Conservation (phyloP, 257 asterid genomes). For the Petunia secreta region DNA sequence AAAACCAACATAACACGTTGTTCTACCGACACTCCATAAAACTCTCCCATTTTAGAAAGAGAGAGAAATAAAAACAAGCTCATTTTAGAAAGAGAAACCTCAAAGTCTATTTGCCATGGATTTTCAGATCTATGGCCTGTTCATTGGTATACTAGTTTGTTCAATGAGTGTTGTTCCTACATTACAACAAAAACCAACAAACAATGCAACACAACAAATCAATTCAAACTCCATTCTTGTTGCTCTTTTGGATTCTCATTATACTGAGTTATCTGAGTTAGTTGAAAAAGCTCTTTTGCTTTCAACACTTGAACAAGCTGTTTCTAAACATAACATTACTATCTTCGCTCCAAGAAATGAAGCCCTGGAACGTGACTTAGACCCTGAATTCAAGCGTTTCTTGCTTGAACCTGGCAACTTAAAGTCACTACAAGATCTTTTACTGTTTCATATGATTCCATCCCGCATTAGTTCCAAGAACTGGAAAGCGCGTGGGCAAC, state of each 20-base stretch:
- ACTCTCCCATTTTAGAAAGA: background rate
- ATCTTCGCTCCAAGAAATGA: slow-evolving; percentile 86
- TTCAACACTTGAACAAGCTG: slow-evolving; percentile 84
- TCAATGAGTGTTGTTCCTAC: slow-evolving; percentile 29
- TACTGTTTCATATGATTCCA: slow-evolving; percentile 85
- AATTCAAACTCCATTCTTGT: slow-evolving; percentile 89
- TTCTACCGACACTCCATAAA: background rate
- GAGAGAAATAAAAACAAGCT: slow-evolving; percentile 8
- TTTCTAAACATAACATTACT: slow-evolving; percentile 76
- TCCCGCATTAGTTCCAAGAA: slow-evolving; percentile 58
- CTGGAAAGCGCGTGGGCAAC: background rate
- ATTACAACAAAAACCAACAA: slow-evolving; percentile 53
- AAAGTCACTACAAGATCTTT: slow-evolving; percentile 66
- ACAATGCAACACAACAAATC: slow-evolving; percentile 40
- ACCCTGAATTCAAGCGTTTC: slow-evolving; percentile 88
- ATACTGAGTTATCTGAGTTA: slow-evolving; percentile 88
- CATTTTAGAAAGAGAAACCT: slow-evolving; percentile 23
- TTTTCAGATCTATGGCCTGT: slow-evolving; percentile 73
- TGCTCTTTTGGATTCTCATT: slow-evolving; percentile 86
- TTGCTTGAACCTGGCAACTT: slow-evolving; percentile 84
- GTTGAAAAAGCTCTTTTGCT: slow-evolving; percentile 87
- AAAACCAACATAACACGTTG: background rate
- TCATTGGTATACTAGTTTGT: background rate
- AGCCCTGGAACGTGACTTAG: slow-evolving; percentile 82
- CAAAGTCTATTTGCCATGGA: slow-evolving; percentile 67